These are phyloP conservation scores for Dorcoceras hygrometricum DNA, from an alignment of 257 asterid species.

Conservation along the genomic window DNA sequence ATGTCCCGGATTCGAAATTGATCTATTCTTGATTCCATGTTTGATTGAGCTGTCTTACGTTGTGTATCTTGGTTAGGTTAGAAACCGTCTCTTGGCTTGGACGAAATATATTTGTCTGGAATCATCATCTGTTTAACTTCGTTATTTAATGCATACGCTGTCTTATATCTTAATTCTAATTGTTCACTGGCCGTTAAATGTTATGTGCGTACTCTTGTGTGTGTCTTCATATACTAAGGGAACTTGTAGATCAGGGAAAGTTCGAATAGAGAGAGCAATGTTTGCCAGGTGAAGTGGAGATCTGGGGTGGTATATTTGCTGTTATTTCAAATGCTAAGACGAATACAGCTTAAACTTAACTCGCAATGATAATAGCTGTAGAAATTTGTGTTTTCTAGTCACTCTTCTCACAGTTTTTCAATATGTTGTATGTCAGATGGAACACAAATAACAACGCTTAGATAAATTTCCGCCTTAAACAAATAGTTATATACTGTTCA, in stretches of 20 bases:
- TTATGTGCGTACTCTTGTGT: not conserved
- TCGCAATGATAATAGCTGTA: not conserved
- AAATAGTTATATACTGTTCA: not conserved
- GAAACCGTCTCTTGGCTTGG: not conserved
- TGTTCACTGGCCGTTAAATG: not conserved
- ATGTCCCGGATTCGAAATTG: not conserved
- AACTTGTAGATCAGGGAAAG: not conserved
- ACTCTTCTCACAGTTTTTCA: not conserved
- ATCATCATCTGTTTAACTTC: conserved; percentile 9
- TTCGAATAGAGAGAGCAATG: not conserved
- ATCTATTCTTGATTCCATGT: not conserved
- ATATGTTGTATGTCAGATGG: conserved; percentile 11
- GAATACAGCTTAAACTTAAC: not conserved
- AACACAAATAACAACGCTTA: not conserved
- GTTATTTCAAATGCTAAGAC: not conserved
- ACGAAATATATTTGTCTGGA: not conserved
- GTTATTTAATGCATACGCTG: conserved; percentile 1
- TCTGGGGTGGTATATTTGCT: not conserved
- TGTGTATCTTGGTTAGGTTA: not conserved
- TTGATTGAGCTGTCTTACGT: not conserved
- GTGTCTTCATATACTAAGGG: conserved; percentile 8
- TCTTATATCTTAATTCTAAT: not conserved
- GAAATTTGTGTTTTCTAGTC: conserved; percentile 2
- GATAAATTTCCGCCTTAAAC: not conserved
- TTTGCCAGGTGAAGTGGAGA: conserved; percentile 5